Conservation (phyloP, 495 filamentous ascomycete species). For the Zalerion maritima region DNA sequence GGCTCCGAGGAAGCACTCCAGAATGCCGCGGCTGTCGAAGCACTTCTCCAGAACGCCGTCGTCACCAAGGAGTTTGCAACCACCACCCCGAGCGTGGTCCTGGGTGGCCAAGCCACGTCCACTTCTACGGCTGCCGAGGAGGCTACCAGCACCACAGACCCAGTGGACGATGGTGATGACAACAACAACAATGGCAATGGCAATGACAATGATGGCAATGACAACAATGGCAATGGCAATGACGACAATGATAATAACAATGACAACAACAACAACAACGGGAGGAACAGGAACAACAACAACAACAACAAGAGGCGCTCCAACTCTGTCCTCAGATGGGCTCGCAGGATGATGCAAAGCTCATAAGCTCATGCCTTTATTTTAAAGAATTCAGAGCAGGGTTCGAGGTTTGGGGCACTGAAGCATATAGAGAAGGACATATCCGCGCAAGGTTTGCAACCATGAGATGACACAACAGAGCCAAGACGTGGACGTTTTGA, state of each 20-base stretch:
- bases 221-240: constrained; percentile 3
- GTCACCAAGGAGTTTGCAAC: constrained; percentile 5
- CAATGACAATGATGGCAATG: constrained; percentile 1
- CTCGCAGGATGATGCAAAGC: no score
- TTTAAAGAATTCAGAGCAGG: no score
- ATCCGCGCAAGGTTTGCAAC: no score
- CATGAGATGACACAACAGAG: no score
- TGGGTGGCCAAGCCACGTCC: constrained; percentile 6
- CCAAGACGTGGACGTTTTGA: no score
- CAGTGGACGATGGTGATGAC: constrained; percentile 2
- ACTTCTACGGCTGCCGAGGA: constrained; percentile 6
- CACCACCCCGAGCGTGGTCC: constrained; percentile 6
- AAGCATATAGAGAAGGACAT: no score
- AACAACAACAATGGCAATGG: constrained; percentile 8
- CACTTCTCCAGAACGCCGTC: constrained; percentile 7
- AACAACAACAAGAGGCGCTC: constrained; percentile 10
- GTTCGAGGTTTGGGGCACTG: no score
- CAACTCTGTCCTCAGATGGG: constrained; percentile 8
- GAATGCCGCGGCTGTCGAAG: constrained; percentile 15
- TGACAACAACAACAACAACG: constrained; percentile 1
- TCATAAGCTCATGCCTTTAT: no score
- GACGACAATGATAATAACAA: background rate
- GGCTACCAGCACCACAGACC: constrained; percentile 1
- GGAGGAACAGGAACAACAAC: no score
- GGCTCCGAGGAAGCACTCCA: constrained; percentile 16